Evolutionary conservation across 345 rosid species (phyloP).

Genomic region (Schrenkiella parvula): DNA sequence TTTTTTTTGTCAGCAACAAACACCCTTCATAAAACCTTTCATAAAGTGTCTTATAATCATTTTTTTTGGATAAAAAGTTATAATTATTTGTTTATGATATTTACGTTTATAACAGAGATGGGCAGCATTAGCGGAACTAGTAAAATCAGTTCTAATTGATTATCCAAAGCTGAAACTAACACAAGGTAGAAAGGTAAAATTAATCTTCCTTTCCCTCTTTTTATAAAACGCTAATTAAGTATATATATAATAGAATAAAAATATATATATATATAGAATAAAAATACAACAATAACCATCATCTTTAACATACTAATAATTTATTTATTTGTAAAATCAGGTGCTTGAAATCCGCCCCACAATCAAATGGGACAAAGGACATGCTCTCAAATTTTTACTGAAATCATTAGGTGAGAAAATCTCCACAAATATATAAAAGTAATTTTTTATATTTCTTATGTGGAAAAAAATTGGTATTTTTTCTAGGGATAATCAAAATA

Average conservation of each 20-base stretch:
- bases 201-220: background rate
- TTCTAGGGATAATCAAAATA: too few relatives aligned
- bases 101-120: slow-evolving; percentile 50
- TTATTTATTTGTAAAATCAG: slow-evolving; percentile 30
- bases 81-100: background rate
- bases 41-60: background rate
- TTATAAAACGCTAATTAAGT: background rate
- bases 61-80: background rate
- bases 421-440: background rate
- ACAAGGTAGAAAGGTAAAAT: slow-evolving; percentile 75
- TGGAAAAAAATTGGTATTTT: background rate
- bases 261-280: background rate
- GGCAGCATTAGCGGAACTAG: slow-evolving; percentile 60
- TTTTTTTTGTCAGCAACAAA: background rate
- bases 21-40: too few relatives aligned
- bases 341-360: slow-evolving; percentile 91
- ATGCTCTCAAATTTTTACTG: slow-evolving; percentile 80
- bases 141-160: slow-evolving; percentile 47
- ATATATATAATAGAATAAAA: background rate
- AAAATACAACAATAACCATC: background rate
- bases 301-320: background rate
- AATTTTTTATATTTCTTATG: background rate
- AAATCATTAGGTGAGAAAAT: slow-evolving; percentile 61
- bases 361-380: slow-evolving; percentile 97
- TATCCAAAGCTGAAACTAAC: slow-evolving; percentile 73